phyloP scores from a whole-genome alignment of 805 yeast genomes.

The Yarrowia osloensis region DNA sequence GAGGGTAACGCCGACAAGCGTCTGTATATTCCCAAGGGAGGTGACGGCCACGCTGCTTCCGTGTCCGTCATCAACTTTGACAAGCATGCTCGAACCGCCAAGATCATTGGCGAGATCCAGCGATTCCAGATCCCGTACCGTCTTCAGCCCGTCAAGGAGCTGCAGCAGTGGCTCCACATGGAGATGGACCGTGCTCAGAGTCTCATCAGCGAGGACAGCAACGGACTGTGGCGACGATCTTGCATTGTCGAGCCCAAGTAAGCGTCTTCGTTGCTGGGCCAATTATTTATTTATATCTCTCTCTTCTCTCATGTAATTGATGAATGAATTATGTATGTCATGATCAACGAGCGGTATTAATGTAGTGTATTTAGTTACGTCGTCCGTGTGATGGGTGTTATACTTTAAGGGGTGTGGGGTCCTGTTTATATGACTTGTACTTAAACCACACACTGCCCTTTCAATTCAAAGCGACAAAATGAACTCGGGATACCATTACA shows the following conservation, averaged over 20 bases:
- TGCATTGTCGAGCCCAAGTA: slow-evolving; percentile 43
- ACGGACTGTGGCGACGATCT: slow-evolving; percentile 44
- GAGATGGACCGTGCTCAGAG: slow-evolving; percentile 42
- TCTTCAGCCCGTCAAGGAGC: slow-evolving; percentile 34
- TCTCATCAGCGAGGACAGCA: slow-evolving; percentile 38
- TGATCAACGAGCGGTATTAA: neutral
- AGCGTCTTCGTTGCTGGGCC: neutral
- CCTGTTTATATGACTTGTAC: too few relatives aligned
- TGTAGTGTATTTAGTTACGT: too few relatives aligned
- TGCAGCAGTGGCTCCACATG: slow-evolving; percentile 42
- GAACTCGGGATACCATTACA: slow-evolving; percentile 1
- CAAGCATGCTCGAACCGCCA: slow-evolving; percentile 40
- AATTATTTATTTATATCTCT: slow-evolving; percentile 23
- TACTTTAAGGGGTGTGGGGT: too few relatives aligned
- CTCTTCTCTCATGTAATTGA: neutral
- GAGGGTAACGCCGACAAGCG: slow-evolving; percentile 43
- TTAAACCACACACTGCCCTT: neutral
- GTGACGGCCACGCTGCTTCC: slow-evolving; percentile 31
- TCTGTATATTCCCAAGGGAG: slow-evolving; percentile 30
- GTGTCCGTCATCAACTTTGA: slow-evolving; percentile 42
- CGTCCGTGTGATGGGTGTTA: neutral
- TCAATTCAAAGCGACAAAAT: neutral
- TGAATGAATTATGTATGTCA: slow-evolving; percentile 10
- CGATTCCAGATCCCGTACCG: slow-evolving; percentile 39
- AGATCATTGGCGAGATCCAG: slow-evolving; percentile 42